Evolutionary conservation across 176 grass and related monocot species (phyloP).

Genomic region (Raddia distichophylla): DNA sequence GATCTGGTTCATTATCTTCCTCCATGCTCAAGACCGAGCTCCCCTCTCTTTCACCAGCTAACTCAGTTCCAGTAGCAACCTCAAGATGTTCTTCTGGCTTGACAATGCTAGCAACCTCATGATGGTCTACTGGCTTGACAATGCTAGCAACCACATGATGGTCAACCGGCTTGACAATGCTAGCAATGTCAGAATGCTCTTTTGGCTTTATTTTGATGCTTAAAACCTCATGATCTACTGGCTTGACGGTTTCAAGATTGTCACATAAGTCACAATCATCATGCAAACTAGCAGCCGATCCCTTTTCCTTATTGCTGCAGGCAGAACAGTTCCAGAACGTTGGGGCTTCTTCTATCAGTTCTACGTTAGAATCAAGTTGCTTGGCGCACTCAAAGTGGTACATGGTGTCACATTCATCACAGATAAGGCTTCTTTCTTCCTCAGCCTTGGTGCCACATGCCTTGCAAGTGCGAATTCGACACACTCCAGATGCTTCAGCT

Average conservation of each 20-base stretch:
- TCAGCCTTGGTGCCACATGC: slow-evolving; percentile 60
- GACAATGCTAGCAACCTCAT: slow-evolving; percentile 41
- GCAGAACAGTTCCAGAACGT: slow-evolving; percentile 73
- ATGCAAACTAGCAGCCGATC: slow-evolving; percentile 49
- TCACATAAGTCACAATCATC: slow-evolving; percentile 69
- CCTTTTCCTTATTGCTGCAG: slow-evolving; percentile 49
- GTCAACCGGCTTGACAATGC: background rate
- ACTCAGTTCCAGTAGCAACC: slow-evolving; percentile 26
- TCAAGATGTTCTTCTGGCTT: slow-evolving; percentile 37
- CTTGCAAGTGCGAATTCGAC: slow-evolving; percentile 61
- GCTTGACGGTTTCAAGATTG: slow-evolving; percentile 48
- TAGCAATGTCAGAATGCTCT: slow-evolving; percentile 41
- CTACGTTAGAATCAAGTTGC: slow-evolving; percentile 45
- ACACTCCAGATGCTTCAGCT: slow-evolving; percentile 36
- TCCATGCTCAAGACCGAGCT: slow-evolving; percentile 57
- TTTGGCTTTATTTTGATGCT: background rate
- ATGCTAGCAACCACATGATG: slow-evolving; percentile 41
- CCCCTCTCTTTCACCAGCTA: slow-evolving; percentile 46
- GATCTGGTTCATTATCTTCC: slow-evolving; percentile 52
- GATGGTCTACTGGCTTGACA: background rate
- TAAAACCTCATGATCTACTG: slow-evolving; percentile 38
- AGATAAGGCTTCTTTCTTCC: slow-evolving; percentile 67
- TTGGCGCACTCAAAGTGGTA: slow-evolving; percentile 84
- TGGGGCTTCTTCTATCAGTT: slow-evolving; percentile 54
- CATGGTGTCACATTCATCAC: slow-evolving; percentile 69